Percentiles rank a stretch among this genome's conserved stretches.
Evolutionary conservation across 2,329 filamentous ascomycete species (phyloP).

Genomic region (Nigrospora osmanthi): DNA sequence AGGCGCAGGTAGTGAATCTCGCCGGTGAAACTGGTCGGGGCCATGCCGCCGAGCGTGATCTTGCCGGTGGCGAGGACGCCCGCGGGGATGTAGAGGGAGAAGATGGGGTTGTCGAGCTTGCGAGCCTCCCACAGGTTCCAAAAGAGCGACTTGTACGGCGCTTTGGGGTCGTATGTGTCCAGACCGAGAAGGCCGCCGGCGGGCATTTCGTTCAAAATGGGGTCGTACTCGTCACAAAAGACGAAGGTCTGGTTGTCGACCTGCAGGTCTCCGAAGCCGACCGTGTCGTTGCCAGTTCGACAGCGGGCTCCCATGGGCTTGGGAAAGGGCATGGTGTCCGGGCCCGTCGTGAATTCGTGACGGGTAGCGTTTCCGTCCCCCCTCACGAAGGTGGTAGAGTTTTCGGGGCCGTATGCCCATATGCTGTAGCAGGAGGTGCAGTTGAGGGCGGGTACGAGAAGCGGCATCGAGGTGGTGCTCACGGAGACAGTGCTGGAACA

Average conservation of each 20-base stretch:
- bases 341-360: slow-evolving; percentile 17
- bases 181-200: slow-evolving; percentile 26
- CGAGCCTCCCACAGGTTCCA: slow-evolving; percentile 19
- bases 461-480: slow-evolving; percentile 20
- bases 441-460: slow-evolving; percentile 18
- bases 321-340: slow-evolving; percentile 16
- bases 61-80: slow-evolving; percentile 12
- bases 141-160: slow-evolving; percentile 12
- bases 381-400: slow-evolving; percentile 19
- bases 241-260: slow-evolving; percentile 18
- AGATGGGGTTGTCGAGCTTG: slow-evolving; percentile 15
- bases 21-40: slow-evolving; percentile 19
- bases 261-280: slow-evolving; percentile 14
- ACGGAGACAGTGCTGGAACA: slow-evolving; percentile 19
- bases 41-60: slow-evolving; percentile 24
- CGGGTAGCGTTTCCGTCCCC: slow-evolving; percentile 9
- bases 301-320: slow-evolving; percentile 14
- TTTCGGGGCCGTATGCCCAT: slow-evolving; percentile 15
- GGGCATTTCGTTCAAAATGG: slow-evolving; percentile 14
- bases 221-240: slow-evolving; percentile 19
- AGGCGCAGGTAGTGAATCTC: slow-evolving; percentile 15
- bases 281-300: slow-evolving; percentile 17
- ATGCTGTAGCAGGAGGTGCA: slow-evolving; percentile 18
- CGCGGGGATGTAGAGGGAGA: slow-evolving; percentile 18
- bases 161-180: slow-evolving; percentile 3